Percentiles rank a stretch among this genome's conserved stretches.
phyloP scores from a whole-genome alignment of 1,139 yeast genomes.

The Kodamaea arcana region DNA sequence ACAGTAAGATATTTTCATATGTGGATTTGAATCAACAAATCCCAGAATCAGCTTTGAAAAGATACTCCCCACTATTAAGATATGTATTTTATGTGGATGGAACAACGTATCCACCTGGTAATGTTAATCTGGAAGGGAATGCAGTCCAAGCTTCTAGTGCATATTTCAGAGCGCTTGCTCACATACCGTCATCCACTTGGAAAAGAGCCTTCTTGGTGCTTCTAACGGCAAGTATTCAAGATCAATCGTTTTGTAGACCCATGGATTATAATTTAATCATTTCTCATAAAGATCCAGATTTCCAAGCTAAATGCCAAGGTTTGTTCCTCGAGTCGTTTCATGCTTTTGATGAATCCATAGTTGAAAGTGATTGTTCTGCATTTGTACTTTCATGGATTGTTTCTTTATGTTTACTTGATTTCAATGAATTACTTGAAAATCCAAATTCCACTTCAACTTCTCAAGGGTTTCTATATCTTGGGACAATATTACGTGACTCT shows the following conservation, averaged over 20 bases:
- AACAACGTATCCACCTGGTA: background rate
- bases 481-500: slow-evolving; percentile 31
- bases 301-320: slow-evolving; percentile 23
- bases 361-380: slow-evolving; percentile 19
- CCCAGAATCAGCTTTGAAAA: slow-evolving; percentile 37
- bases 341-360: slow-evolving; percentile 29
- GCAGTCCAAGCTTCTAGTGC: slow-evolving; percentile 37
- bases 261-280: slow-evolving; percentile 38
- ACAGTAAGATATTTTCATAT: slow-evolving; percentile 33
- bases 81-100: slow-evolving; percentile 42
- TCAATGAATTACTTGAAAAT: slow-evolving; percentile 24
- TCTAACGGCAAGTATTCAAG: slow-evolving; percentile 45
- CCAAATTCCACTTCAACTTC: background rate
- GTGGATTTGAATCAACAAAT: slow-evolving; percentile 35
- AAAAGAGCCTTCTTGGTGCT: slow-evolving; percentile 50
- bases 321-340: slow-evolving; percentile 32
- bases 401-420: slow-evolving; percentile 34
- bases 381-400: slow-evolving; percentile 35
- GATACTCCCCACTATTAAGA: slow-evolving; percentile 49
- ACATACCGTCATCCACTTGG: slow-evolving; percentile 50
- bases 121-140: slow-evolving; percentile 6
- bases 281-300: slow-evolving; percentile 24
- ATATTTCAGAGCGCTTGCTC: slow-evolving; percentile 35
- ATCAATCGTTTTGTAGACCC: slow-evolving; percentile 59
- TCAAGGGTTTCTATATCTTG: slow-evolving; percentile 27